Conservation (phyloP, 805 yeast genomes). For the Starmerella bacillaris region DNA sequence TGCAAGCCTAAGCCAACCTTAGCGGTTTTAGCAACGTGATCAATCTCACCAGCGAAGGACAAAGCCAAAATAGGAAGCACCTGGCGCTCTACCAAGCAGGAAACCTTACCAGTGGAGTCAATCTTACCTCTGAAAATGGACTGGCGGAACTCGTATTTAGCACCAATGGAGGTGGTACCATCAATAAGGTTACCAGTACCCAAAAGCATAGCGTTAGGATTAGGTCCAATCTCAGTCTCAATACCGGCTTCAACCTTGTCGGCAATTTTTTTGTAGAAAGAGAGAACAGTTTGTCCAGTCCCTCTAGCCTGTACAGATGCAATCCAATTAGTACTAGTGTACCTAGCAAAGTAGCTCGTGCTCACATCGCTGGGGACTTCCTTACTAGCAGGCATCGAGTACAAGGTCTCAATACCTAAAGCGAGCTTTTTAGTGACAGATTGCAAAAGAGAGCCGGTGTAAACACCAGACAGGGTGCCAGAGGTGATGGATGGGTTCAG, state of each 20-base stretch:
- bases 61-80: slow-evolving; percentile 80
- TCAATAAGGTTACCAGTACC: slow-evolving; percentile 70
- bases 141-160: slow-evolving; percentile 94
- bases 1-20: slow-evolving; percentile 87
- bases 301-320: slow-evolving; percentile 87
- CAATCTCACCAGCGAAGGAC: slow-evolving; percentile 80
- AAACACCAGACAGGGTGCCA: slow-evolving; percentile 73
- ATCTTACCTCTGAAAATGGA: slow-evolving; percentile 88
- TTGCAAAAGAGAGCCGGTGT: slow-evolving; percentile 81
- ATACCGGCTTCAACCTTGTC: slow-evolving; percentile 90
- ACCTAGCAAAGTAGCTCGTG: slow-evolving; percentile 76
- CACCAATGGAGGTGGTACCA: slow-evolving; percentile 86
- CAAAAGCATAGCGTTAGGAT: slow-evolving; percentile 58
- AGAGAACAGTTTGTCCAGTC: slow-evolving; percentile 72
- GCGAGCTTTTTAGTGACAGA: slow-evolving; percentile 68
- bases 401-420: slow-evolving; percentile 81
- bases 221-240: slow-evolving; percentile 41
- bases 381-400: slow-evolving; percentile 34
- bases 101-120: slow-evolving; percentile 78
- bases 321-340: slow-evolving; percentile 75
- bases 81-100: slow-evolving; percentile 81
- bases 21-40: slow-evolving; percentile 62
- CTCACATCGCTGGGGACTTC: slow-evolving; percentile 73
- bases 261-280: slow-evolving; percentile 87
- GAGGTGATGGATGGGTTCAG: slow-evolving; percentile 70